Base-by-base conservation (phyloP, 2,329 filamentous ascomycete species). In the Fusarium palustre region DNA sequence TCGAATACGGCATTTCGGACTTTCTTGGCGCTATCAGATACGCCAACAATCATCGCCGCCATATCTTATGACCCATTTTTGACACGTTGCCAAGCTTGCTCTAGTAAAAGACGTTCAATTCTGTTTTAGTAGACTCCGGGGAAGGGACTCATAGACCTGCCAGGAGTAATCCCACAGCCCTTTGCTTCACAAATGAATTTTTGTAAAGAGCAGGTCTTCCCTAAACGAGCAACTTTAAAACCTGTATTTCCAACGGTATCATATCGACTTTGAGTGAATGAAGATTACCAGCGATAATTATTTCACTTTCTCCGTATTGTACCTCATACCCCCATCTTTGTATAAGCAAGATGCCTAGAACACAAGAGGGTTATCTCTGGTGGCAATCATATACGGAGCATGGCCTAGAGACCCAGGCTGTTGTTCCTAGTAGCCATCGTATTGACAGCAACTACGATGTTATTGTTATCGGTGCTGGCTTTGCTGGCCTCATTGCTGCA, bases 401-500 rank as follows among this genome's bases (percentile, higher is more conserved):
- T 16, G 45, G 45, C 9, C 28, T 47, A 1, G 45, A 47, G 15
- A 47, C 45, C 12, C 28, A 47, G 9, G 45, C 45, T 8, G 28
- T 47, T 20, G 24, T 47, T 28, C 28, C 45, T 8, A 47, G 45
- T 10, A 47, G 45, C 12, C 2, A 33, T 20, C 7, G 12, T n/a
- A 24, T 47, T 8, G 15, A 47, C 1, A 45, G 45, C 1, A 48
- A 4, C 5, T 70, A 72, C 18, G 64, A 72, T 50, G 66, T 62
- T 7, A 46, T 69, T 15, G 33, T 69, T 2, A 59, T 69, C 10
- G 67, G 67, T 12, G 46, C 67, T 7, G 66, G 67, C 0, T 69
- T 69, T 24, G 20, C 66, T 9, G 67, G 67, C 2, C 56, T 69
- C 2, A 20, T 61, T 22, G 61, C 67, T 16, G 66, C 61, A 16